Percentiles rank a stretch among this genome's conserved stretches.
These are phyloP conservation scores for Termitomyces eurrhizus DNA, from an alignment of 768 basidiomycete species.

Conservation along the genomic window DNA sequence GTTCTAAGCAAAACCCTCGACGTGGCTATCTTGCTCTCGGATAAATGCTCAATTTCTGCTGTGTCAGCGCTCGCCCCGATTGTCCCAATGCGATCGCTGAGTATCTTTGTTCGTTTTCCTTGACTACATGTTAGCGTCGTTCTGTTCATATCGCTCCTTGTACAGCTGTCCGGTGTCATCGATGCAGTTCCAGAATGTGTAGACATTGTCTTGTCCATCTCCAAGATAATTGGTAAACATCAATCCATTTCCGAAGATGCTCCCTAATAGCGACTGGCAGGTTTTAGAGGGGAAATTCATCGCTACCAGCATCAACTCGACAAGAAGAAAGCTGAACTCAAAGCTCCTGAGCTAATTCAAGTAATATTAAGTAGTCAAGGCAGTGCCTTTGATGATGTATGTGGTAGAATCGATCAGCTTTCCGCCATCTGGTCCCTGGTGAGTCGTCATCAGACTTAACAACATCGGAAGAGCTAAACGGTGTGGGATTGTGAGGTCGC, in stretches of 20 bases:
- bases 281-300: neutral
- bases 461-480: neutral
- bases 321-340: neutral
- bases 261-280: neutral
- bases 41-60: neutral
- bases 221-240: neutral
- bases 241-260: neutral
- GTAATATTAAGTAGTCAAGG: conserved; percentile 3
- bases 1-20: neutral
- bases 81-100: neutral
- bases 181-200: neutral
- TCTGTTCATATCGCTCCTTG: neutral
- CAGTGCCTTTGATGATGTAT: conserved; percentile 5
- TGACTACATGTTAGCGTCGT: neutral
- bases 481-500: neutral
- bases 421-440: conserved; percentile 1
- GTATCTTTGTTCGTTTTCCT: conserved; percentile 1
- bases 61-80: neutral
- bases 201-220: conserved; percentile 1
- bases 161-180: conserved; percentile 3
- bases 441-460: neutral
- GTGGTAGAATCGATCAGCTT: conserved; percentile 2
- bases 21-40: neutral
- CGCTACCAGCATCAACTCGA: conserved; percentile 1
- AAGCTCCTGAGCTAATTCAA: conserved; percentile 1